A percentile compares a stretch with the other conserved stretches of the same genome.
phyloP scores from a whole-genome alignment of 345 rosid species.

The Eucalyptus curtisii region DNA sequence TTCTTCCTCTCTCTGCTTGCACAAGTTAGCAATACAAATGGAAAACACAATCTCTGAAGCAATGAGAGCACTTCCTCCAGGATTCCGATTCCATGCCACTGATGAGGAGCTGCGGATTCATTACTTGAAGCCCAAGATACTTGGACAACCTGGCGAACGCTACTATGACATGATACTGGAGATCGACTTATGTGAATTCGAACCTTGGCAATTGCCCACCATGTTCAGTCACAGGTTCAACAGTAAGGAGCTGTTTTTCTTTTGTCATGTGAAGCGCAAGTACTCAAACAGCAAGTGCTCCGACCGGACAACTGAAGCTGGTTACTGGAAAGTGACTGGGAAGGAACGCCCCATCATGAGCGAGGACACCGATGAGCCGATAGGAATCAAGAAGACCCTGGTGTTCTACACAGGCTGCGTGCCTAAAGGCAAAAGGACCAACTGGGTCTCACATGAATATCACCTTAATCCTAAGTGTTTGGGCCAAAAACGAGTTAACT shows the following conservation, averaged over 20 bases:
- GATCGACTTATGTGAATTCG: conserved; percentile 12
- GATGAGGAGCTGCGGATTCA: conserved; percentile 24
- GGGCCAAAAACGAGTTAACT: background rate
- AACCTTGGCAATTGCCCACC: conserved; percentile 43
- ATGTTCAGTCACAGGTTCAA: background rate
- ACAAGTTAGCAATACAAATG: background rate
- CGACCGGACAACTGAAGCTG: conserved; percentile 11
- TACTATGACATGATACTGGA: conserved; percentile 2
- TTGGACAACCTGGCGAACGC: background rate
- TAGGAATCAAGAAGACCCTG: conserved; percentile 30
- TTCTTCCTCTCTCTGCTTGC: background rate
- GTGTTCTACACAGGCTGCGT: conserved; percentile 11
- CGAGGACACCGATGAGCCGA: background rate
- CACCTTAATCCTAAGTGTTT: background rate
- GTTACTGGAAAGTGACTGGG: conserved; percentile 47
- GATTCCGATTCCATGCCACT: conserved; percentile 31
- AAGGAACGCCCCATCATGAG: background rate
- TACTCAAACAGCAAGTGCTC: conserved; percentile 1
- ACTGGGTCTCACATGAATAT: conserved; percentile 31
- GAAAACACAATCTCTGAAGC: background rate
- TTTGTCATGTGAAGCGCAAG: conserved; percentile 6
- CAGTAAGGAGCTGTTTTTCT: conserved; percentile 22
- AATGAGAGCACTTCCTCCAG: background rate
- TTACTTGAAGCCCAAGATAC: conserved; percentile 16
- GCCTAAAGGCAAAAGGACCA: background rate